Evolutionary conservation across 306 rosid species (phyloP), one percentile per base, ranked within the genome.

Genomic region (Pyrus pyrifolia): DNA sequence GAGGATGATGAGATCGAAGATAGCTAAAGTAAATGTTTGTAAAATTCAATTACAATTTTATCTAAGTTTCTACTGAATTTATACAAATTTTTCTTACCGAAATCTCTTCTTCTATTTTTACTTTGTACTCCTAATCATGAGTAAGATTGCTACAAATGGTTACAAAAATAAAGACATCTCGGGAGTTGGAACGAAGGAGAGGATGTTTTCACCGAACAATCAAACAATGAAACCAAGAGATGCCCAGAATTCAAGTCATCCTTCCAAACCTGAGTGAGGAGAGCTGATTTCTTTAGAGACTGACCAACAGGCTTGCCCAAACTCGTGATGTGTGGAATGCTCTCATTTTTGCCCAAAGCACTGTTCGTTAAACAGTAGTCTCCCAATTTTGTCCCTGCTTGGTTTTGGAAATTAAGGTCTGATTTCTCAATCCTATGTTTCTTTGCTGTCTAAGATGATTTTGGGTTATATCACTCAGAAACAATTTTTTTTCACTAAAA

Each of bases 161-260:
- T 82, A 91, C 74, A 91, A 69, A 80, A 83, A 86, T 86, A 86
- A 55, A 29, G 84, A 85, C 93, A 86, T 86, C 86, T 89, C 96
- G 9, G 91, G 90, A 72, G 86, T 72, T 78, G 79, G 89, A 82
- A 88, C 72, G 86, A 88, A 92, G 72, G 91, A 76, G 46, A 89
- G 81, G 79, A 88, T 86, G 79, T 62, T 86, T 82, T 91, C 97
- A 62, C 95, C 97, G 67, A 91, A 88, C 72, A 85, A 72, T 88
- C 91, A 74, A 79, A 82, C 80, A 86, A 73, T 19, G 86, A 80
- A 7, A 74, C 80, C 72, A 85, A 79, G 72, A 78, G 75, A 8
- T 88, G 83, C 72, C 91, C 93, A 73, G 95, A 91, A 78, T 88
- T 79, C 72, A 91, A 90, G 73, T 89, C 95, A 19, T 88, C 88